Base-by-base conservation (phyloP, 2,329 filamentous ascomycete species). In the Metarhizium guizhouense region DNA sequence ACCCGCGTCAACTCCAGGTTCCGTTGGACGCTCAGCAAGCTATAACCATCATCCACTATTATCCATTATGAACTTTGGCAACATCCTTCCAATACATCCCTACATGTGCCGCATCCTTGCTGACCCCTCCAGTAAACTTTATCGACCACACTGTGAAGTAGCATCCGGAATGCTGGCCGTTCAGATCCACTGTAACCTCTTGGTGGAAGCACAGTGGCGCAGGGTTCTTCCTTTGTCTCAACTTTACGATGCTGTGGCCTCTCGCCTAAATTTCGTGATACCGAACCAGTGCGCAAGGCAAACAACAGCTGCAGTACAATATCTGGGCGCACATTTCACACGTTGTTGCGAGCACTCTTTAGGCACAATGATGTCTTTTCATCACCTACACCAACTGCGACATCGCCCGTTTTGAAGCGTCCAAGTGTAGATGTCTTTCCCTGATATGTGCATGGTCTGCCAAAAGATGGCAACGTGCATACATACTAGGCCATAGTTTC, bases 81-180 rank as follows among this genome's bases (percentile, higher is more conserved):
- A 16, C n/a, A 45, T 45, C 42, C 42, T 45, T 45, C 10, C 43
- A 49, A 40, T 5, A 40, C 38, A 40, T 45, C 53, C 56, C 56
- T 60, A 38, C 53, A 53, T 53, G 54, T 49, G 20, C 51, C 56
- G 54, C 52, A 58, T 58, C 57, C 59, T 58, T 57, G 56, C 56
- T 58, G 53, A 53, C 53, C 54, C 25, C 42, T 51, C 36, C 45
- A 53, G 47, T 47, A 63, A 63, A 64, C 62, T 62, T 58, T 60
- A 64, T 63, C 61, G 61, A 59, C 60, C 49, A 50, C 57, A 60
- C 53, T 49, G 53, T 58, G 56, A 60, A 57, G 64, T 64, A 61
- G 59, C 61, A 64, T 65, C 59, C 63, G 64, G 64, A 62, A 65
- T 60, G 55, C 59, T 64, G 62, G 62, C 64, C 64, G 61, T 59